These are phyloP conservation scores for Linum lewisii DNA, from an alignment of 345 rosid genomes.

Conservation along the genomic window DNA sequence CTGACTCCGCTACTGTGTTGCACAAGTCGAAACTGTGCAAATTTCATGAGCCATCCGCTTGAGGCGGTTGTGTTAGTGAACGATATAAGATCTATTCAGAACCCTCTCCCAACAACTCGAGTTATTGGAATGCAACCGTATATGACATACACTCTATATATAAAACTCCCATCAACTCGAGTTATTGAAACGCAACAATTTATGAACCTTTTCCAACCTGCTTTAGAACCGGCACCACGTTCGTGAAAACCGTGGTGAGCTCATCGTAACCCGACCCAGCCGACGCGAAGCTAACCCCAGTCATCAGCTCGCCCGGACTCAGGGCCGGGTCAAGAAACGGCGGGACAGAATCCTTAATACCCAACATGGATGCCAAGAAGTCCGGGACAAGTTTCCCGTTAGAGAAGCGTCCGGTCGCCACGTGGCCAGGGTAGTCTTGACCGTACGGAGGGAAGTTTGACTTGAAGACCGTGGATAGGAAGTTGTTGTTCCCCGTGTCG, in stretches of 20 bases:
- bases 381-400: conserved; percentile 42
- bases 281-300: conserved; percentile 40
- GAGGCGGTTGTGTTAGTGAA: no score
- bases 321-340: conserved; percentile 36
- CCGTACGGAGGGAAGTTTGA: conserved; percentile 37
- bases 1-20: no score
- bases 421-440: conserved; percentile 23
- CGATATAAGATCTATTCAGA: no score
- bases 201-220: no score
- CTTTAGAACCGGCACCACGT: conserved; percentile 25
- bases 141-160: no score
- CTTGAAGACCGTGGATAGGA: conserved; percentile 14
- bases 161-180: no score
- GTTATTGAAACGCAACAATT: no score
- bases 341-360: conserved; percentile 34
- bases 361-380: conserved; percentile 24
- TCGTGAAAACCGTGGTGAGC: conserved; percentile 11
- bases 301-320: conserved; percentile 12
- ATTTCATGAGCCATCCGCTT: no score
- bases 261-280: conserved; percentile 38
- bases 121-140: no score
- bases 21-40: no score
- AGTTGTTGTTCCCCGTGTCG: conserved; percentile 39
- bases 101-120: no score
- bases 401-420: conserved; percentile 43